These are phyloP conservation scores for Tetrahymena malaccensis DNA, from an alignment of 73 alveolate species.

Conservation along the genomic window DNA sequence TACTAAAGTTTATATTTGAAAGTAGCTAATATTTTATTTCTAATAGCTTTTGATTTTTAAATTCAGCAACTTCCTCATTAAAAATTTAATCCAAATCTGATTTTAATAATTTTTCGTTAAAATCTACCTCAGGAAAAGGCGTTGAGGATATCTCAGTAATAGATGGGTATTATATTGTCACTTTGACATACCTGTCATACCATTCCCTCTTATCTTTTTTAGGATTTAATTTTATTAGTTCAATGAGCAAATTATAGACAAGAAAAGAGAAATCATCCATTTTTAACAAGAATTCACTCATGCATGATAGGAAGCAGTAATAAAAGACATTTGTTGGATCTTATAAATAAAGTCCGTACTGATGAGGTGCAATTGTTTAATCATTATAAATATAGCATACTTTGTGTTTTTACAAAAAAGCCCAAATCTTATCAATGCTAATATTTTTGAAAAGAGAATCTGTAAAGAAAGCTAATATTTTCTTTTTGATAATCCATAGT, in stretches of 20 bases:
- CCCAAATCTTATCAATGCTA: neutral
- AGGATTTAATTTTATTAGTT: neutral
- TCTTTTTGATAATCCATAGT: neutral
- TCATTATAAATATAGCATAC: neutral
- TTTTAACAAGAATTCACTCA: neutral
- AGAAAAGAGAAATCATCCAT: neutral
- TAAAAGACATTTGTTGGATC: neutral
- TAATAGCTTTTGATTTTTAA: neutral
- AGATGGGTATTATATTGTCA: neutral
- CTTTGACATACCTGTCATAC: neutral
- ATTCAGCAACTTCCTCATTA: neutral
- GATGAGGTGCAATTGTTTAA: neutral
- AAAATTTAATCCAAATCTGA: neutral
- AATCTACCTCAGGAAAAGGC: neutral
- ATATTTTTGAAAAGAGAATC: neutral
- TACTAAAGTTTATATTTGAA: neutral
- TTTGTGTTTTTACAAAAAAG: neutral
- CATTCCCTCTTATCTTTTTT: neutral
- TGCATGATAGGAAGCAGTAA: neutral
- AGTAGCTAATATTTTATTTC: neutral
- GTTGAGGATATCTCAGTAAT: neutral
- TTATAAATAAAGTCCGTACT: neutral
- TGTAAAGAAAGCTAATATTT: neutral
- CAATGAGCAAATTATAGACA: neutral
- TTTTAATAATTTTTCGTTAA: neutral